These are phyloP conservation scores for Coemansia sp. DNA, from an alignment of 192 early-diverging fungal genomes.

Conservation along the genomic window DNA sequence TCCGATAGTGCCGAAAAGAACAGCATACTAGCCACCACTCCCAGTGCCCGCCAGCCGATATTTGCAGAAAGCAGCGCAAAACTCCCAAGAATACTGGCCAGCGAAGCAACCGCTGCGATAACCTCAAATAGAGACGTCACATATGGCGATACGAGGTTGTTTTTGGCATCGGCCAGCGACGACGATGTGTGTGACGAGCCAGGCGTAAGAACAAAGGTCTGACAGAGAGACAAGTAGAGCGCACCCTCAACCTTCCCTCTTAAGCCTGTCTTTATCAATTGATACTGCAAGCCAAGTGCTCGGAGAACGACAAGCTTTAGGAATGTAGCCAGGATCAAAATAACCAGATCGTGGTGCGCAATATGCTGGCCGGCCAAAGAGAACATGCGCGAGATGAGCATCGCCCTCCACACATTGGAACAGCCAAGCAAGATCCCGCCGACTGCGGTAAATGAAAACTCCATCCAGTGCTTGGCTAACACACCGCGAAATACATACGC, in stretches of 20 bases:
- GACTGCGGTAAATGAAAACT: neutral
- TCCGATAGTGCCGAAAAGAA: constrained; percentile 11
- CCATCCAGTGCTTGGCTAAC: constrained; percentile 1
- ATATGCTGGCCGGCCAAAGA: neutral
- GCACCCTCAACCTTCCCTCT: neutral
- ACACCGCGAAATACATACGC: constrained; percentile 14
- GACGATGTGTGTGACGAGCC: constrained; percentile 16
- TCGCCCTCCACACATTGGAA: constrained; percentile 14
- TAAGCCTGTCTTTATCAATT: neutral
- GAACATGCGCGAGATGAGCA: constrained; percentile 21
- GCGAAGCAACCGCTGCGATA: constrained; percentile 6
- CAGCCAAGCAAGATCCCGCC: constrained; percentile 9
- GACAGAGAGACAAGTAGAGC: constrained; percentile 23
- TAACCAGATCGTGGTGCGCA: neutral
- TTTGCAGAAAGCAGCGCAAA: constrained; percentile 21
- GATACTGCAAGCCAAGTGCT: constrained; percentile 8
- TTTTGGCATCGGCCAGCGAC: constrained; percentile 9
- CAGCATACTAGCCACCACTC: constrained; percentile 1
- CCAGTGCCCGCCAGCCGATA: constrained; percentile 16
- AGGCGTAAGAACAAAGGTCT: constrained; percentile 3
- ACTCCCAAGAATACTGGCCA: constrained; percentile 16
- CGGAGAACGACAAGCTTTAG: constrained; percentile 6
- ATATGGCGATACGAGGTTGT: constrained; percentile 17
- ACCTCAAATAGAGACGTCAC: constrained; percentile 4
- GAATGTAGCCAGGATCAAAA: neutral